Evolutionary conservation across 1,284 basidiomycete species (phyloP), one percentile per base, ranked within the genome.

Genomic region (Marasmius oreades): DNA sequence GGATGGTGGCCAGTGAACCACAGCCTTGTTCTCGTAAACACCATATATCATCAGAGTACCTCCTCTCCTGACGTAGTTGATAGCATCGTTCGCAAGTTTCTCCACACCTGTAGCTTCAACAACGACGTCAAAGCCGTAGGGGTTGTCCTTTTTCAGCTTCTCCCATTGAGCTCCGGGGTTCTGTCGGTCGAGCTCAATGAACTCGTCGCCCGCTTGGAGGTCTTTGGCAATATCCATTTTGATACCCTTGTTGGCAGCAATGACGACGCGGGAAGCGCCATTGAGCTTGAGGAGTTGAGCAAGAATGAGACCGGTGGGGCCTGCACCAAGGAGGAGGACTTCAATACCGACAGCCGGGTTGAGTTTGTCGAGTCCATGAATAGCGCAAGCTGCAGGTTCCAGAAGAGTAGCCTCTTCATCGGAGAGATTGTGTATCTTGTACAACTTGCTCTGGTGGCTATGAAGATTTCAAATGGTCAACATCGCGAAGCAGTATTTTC

Each of bases 381-480:
- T 82, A 18, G 92, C 92, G 67, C 92, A 95, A n/a, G 92, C 86
- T 4, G 91, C 88, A 20, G 92, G 92, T 69, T 95, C 92, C 53
- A 94, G 75, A n/a, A 95, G 81, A 3, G 90, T 93, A 0, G 92
- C 86, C 64, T 94, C 90, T 69, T 92, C 88, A 64, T 94, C 91
- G 16, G 84, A 80, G 45, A 95, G 78, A 72, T 93, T 93, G 64
- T 88, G 72, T 68, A 94, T 90, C 72, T 88, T 90, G 80, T 89
- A 94, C 23, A 92, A 77, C 69, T 93, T 93, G 67, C 84, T 80
- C 53, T 80, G 77, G 51, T 78, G 72, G 64, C 84, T 88, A 44
- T 44, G 48, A 33, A 42, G n/a, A n/a, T n/a, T n/a, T n/a, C n/a
- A 39, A 18, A 22, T 14, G 16, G 18, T n/a, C 39, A 22, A 33